Evolutionary conservation across 306 rosid species (phyloP), one percentile per base, ranked within the genome.

Genomic region (Vachellia collinsii): DNA sequence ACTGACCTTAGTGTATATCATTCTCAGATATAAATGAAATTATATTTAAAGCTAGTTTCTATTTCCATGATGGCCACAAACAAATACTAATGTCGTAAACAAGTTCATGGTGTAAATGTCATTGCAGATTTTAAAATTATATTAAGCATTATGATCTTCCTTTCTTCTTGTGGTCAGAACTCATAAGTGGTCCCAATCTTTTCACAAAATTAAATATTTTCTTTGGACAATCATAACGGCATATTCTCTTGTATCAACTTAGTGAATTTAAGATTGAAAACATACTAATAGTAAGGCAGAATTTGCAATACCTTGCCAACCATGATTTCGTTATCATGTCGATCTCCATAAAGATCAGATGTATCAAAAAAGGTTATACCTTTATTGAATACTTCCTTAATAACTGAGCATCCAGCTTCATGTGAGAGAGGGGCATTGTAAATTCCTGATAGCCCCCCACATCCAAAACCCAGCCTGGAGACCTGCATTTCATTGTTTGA

Each of bases 391-490:
- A 87, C 96, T 88, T 91, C 87, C 85, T 79, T 86, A n/a, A 92
- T 89, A 20, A 92, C 73, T 16, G 85, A 65, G 58, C 87, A 86
- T 73, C 92, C 97, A 59, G 84, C 91, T 85, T 92, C 93, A 72
- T 92, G 92, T 7, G 93, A 82, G 43, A 92, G 90, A 46, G 97
- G 97, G 48, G 81, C 81, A 61, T 82, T 88, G 79, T 86, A 88
- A 62, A 83, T 78, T 66, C 97, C 98, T 12, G 92, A 88, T 34
- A 89, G 81, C 64, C 94, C 97, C 13, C 44, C 93, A 80, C 97
- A 94, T 79, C 98, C 98, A 85, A 87, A 94, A n/a, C 97, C 97
- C 88, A 94, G 37, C 85, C 85, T 86, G 25, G 98, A 89, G 72
- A 94, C 97, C 97, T 94, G 83, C 80, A 83, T 19, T 61, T 50